Evolutionary conservation across 768 basidiomycete genomes (phyloP).

Genomic region (Calocera cornea): DNA sequence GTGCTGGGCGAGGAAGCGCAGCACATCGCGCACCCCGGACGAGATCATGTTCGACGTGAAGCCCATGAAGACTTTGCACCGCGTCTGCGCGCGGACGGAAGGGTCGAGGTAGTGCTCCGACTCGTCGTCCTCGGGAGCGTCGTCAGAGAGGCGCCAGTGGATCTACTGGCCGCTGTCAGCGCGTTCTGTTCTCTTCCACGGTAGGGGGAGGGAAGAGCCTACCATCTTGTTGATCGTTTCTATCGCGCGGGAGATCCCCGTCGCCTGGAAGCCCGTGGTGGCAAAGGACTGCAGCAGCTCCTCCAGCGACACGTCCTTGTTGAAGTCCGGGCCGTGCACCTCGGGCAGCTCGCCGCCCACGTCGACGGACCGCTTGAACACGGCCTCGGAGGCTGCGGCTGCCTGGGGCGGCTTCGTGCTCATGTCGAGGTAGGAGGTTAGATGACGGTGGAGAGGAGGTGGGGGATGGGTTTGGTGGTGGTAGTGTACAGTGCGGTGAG

Average conservation of each 20-base stretch:
- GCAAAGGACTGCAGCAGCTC: constrained; percentile 66
- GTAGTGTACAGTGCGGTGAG: not conserved
- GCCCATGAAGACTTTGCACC: constrained; percentile 84
- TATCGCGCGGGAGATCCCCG: constrained; percentile 74
- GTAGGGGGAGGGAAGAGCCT: constrained; percentile 14
- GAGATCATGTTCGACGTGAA: constrained; percentile 99
- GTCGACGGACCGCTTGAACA: constrained; percentile 6
- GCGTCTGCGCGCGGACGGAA: constrained; percentile 50
- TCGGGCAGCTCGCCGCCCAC: not conserved
- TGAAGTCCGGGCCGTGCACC: constrained; percentile 82
- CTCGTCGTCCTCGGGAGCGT: constrained; percentile 58
- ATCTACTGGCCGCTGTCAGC: constrained; percentile 35
- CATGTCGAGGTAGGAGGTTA: not conserved
- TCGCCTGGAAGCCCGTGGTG: constrained; percentile 96
- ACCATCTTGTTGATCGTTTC: constrained; percentile 92
- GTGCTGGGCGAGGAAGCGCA: constrained; percentile 85
- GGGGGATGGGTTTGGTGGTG: not conserved
- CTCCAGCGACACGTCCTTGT: constrained; percentile 48
- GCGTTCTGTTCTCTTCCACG: not conserved
- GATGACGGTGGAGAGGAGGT: not conserved
- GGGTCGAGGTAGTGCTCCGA: constrained; percentile 48
- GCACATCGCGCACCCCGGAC: constrained; percentile 86
- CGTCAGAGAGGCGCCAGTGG: constrained; percentile 79
- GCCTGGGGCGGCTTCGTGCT: not conserved
- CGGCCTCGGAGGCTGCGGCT: constrained; percentile 5